Percentiles rank a stretch among this genome's conserved stretches.
Conservation (phyloP, 2,329 filamentous ascomycete genomes). For the Neofusicoccum parvum region DNA sequence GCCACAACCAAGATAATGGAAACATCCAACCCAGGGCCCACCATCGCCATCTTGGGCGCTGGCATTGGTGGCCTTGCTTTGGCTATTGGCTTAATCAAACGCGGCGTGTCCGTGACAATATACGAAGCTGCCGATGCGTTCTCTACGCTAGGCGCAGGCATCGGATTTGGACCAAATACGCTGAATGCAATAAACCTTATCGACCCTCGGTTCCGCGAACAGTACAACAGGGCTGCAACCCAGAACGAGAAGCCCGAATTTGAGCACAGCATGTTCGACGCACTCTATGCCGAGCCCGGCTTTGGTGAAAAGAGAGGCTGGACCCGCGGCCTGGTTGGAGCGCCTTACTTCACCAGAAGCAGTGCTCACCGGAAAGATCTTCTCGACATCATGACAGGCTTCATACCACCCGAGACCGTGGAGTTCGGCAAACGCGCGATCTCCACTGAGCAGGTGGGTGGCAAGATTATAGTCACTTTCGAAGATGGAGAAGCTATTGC, state of each 20-base stretch:
- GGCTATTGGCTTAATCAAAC: conserved; percentile 18
- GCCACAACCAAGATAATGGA: neutral
- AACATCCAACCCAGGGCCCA: neutral
- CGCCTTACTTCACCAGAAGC: conserved; percentile 41
- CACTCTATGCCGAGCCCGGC: conserved; percentile 43
- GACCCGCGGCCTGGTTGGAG: conserved; percentile 41
- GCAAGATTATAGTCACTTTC: conserved; percentile 40
- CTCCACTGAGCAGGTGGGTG: conserved; percentile 37
- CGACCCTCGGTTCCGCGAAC: conserved; percentile 39
- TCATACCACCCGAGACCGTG: conserved; percentile 33
- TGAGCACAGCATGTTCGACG: conserved; percentile 46
- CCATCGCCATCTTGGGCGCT: conserved; percentile 22
- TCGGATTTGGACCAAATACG: conserved; percentile 43
- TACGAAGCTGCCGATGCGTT: conserved; percentile 18
- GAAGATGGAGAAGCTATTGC: conserved; percentile 39
- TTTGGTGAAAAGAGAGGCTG: conserved; percentile 43
- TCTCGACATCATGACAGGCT: conserved; percentile 52
- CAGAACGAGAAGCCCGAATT: conserved; percentile 43
- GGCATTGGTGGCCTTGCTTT: conserved; percentile 23
- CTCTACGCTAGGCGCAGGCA: conserved; percentile 23
- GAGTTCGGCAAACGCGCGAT: conserved; percentile 33
- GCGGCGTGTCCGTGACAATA: conserved; percentile 1
- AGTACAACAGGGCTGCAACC: conserved; percentile 44
- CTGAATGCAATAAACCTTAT: conserved; percentile 47
- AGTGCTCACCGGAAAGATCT: conserved; percentile 47